A percentile compares a stretch with the other conserved stretches of the same genome.
Conservation (phyloP, 2,329 filamentous ascomycete species). For the Xylariaceae sp. region DNA sequence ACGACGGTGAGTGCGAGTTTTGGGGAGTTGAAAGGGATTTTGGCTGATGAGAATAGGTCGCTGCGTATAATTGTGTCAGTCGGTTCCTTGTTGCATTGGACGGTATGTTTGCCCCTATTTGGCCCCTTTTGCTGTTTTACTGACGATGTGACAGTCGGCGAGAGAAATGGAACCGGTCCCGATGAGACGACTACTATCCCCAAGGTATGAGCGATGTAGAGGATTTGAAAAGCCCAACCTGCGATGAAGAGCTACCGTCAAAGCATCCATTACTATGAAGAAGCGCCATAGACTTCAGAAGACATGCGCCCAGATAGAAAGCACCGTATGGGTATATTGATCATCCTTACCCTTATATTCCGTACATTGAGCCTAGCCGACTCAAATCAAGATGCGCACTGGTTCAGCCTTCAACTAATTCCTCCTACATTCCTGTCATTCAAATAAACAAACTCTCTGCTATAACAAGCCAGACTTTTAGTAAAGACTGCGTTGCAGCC, state of each 20-base stretch:
- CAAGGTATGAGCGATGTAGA: not conserved
- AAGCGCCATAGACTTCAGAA: not conserved
- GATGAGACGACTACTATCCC: slow-evolving; percentile 35
- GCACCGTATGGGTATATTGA: not conserved
- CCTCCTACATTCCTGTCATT: not conserved
- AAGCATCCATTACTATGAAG: no score
- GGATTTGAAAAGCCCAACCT: no score
- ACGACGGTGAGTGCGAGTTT: slow-evolving; percentile 52
- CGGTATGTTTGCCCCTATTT: slow-evolving; percentile 43
- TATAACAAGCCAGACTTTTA: no score
- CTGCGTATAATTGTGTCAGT: slow-evolving; percentile 80
- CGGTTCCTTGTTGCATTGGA: slow-evolving; percentile 78
- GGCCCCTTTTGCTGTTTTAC: slow-evolving; percentile 3
- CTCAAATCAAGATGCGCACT: not conserved
- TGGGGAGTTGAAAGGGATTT: no score
- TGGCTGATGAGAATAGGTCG: slow-evolving; percentile 39
- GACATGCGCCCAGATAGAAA: not conserved
- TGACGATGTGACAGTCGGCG: slow-evolving; percentile 45
- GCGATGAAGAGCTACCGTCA: no score
- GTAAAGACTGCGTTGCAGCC: slow-evolving; percentile 1
- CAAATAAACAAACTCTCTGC: not conserved
- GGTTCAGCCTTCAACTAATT: not conserved
- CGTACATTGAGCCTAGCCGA: not conserved
- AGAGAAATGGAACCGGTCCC: slow-evolving; percentile 50
- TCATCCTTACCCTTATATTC: not conserved